Base-by-base conservation (phyloP, 2,329 filamentous ascomycete species). In the Paecilomyces sp. region DNA sequence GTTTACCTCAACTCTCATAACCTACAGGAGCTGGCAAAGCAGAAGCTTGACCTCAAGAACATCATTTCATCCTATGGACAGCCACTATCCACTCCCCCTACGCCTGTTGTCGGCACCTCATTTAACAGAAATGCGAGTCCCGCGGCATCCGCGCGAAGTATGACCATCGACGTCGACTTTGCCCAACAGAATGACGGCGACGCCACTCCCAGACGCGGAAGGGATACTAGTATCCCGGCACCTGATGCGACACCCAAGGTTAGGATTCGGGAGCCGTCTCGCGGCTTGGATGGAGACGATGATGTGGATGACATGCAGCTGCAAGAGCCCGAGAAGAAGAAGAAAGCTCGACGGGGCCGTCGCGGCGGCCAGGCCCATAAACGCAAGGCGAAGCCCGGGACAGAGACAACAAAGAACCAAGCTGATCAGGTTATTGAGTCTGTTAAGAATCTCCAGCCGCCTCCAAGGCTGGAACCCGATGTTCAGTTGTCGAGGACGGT, bases 331-430 rank as follows among this genome's bases (percentile, higher is more conserved):
- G 79, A 78, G 50, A 87, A 86, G 67, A 88, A 88, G 72, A 88
- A 85, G 69, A 90, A 88, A 70, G 81, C 84, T 0, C 87, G 89
- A 58, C 81, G 89, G 58, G 89, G 89, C 3, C 82, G 85, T n/a
- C 83, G 89, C 55, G 89, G 88, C 24, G 89, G 89, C 1, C 83
- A 88, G 70, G 86, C 88, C 61, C 83, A 85, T 62, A 84, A 84
- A 61, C 76, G 75, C 28, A 73, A 72, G 56, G 77, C 72, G 54
- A 87, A 84, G 64, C 80, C 79, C 13, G 81, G 81, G 58, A 78
- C 79, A 53, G 81, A 82, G 55, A 75, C 75, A 4, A 68, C 70
- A 0, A 81, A 80, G 12, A 85, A 88, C 15, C 85, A 85, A 54
- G 82, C 81, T 2, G 82, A 87, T 57, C 81, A 79, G 61, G 81